These are phyloP conservation scores for Pseudopyricularia javanii DNA, from an alignment of 2,329 filamentous ascomycete species.

Conservation along the genomic window DNA sequence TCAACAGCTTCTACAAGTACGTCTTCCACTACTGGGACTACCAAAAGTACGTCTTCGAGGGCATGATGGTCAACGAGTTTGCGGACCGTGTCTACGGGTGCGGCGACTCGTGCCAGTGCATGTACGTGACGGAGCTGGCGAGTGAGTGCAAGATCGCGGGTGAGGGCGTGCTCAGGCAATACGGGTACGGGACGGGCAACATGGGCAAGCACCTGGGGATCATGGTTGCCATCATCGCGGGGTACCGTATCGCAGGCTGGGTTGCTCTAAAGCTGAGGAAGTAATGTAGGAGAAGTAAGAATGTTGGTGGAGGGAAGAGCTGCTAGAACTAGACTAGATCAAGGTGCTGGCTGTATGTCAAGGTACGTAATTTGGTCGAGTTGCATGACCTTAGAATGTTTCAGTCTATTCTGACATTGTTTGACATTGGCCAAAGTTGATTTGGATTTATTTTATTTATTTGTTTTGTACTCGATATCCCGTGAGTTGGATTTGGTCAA, in stretches of 20 bases:
- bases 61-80: conserved; percentile 92
- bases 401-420: too few relatives aligned
- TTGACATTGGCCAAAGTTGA: too few relatives aligned
- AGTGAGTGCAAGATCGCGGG: conserved; percentile 59
- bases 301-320: too few relatives aligned
- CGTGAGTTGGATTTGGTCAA: too few relatives aligned
- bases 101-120: conserved; percentile 45
- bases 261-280: conserved; percentile 34
- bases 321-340: too few relatives aligned
- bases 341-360: too few relatives aligned
- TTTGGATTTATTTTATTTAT: too few relatives aligned
- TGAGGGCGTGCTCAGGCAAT: conserved; percentile 54
- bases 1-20: conserved; percentile 79
- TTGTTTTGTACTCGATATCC: too few relatives aligned
- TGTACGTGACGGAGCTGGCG: conserved; percentile 53
- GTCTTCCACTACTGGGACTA: conserved; percentile 86
- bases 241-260: conserved; percentile 60
- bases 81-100: conserved; percentile 51
- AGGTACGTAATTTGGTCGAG: too few relatives aligned
- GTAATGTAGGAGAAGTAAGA: conserved; percentile 6
- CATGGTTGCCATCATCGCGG: conserved; percentile 62
- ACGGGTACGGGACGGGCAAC: conserved; percentile 53
- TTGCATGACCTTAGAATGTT: too few relatives aligned
- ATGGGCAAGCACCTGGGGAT: conserved; percentile 65
- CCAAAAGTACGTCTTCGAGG: conserved; percentile 75